Percentiles rank a stretch among this genome's conserved stretches.
Conservation (phyloP, 495 filamentous ascomycete genomes). For the Lophiotrema nucula region DNA sequence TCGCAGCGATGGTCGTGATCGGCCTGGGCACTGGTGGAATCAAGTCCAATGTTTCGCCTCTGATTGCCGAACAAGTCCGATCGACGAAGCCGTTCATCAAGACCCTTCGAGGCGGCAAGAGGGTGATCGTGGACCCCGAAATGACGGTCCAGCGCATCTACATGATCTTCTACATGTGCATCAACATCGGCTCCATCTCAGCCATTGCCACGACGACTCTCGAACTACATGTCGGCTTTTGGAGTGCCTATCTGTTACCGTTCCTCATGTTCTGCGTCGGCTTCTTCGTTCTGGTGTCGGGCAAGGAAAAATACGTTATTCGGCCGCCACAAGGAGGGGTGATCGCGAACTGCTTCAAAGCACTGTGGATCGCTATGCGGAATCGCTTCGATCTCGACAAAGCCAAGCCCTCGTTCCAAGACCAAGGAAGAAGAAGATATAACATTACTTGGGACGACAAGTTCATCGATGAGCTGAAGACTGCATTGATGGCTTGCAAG, state of each 20-base stretch:
- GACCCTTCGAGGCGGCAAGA: conserved; percentile 59
- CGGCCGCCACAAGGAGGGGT: conserved; percentile 63
- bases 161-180: conserved; percentile 64
- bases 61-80: conserved; percentile 72
- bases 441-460: conserved; percentile 48
- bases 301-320: conserved; percentile 58
- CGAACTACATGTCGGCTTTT: conserved; percentile 69
- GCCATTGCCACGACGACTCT: conserved; percentile 63
- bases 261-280: conserved; percentile 59
- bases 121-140: conserved; percentile 71
- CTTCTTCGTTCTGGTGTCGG: conserved; percentile 36
- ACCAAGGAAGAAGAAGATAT: conserved; percentile 37
- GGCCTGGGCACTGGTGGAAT: conserved; percentile 68
- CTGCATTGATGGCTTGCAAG: conserved; percentile 52
- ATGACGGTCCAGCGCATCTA: conserved; percentile 72
- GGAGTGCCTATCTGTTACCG: conserved; percentile 71
- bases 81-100: conserved; percentile 55
- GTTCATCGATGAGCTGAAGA: conserved; percentile 49
- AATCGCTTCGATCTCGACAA: conserved; percentile 61
- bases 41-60: conserved; percentile 67
- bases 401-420: conserved; percentile 61
- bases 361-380: conserved; percentile 59
- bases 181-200: conserved; percentile 73
- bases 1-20: conserved; percentile 52
- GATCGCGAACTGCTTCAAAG: conserved; percentile 62